Evolutionary conservation across 768 basidiomycete species (phyloP).

Genomic region (Antrodiella citrinella): DNA sequence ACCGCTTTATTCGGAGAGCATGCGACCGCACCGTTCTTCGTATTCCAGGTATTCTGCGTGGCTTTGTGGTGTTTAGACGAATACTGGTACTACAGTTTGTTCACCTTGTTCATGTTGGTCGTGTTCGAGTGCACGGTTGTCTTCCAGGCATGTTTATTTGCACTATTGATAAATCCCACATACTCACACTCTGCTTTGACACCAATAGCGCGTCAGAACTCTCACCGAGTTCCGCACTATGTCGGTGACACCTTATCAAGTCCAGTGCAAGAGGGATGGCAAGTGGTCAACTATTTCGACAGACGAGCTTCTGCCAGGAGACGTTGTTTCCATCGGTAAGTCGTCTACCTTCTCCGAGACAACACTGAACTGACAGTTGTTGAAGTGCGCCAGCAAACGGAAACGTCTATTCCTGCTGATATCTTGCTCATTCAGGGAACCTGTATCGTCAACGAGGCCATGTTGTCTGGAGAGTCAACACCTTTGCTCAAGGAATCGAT

Average conservation of each 20-base stretch:
- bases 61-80: conserved; percentile 97
- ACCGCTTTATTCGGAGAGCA: conserved; percentile 89
- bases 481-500: conserved; percentile 95
- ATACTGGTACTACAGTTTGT: conserved; percentile 98
- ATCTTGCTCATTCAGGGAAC: conserved; percentile 88
- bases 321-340: conserved; percentile 76
- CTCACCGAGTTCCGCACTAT: conserved; percentile 95
- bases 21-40: conserved; percentile 98
- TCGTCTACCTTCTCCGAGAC: conserved; percentile 14
- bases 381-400: conserved; percentile 58
- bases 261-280: conserved; percentile 71
- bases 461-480: conserved; percentile 98
- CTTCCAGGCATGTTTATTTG: conserved; percentile 68
- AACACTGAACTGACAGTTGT: background rate
- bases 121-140: conserved; percentile 99
- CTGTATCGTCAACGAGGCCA: conserved; percentile 97
- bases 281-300: conserved; percentile 79
- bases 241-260: conserved; percentile 86
- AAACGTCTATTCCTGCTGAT: conserved; percentile 90
- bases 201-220: conserved; percentile 87
- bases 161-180: background rate
- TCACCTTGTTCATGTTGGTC: conserved; percentile 97
- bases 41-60: conserved; percentile 98
- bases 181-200: background rate
- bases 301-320: conserved; percentile 86